A percentile compares a stretch with the other conserved stretches of the same genome.
Evolutionary conservation across 2,329 filamentous ascomycete genomes (phyloP).

Genomic region (Calonectria hawksworthii): DNA sequence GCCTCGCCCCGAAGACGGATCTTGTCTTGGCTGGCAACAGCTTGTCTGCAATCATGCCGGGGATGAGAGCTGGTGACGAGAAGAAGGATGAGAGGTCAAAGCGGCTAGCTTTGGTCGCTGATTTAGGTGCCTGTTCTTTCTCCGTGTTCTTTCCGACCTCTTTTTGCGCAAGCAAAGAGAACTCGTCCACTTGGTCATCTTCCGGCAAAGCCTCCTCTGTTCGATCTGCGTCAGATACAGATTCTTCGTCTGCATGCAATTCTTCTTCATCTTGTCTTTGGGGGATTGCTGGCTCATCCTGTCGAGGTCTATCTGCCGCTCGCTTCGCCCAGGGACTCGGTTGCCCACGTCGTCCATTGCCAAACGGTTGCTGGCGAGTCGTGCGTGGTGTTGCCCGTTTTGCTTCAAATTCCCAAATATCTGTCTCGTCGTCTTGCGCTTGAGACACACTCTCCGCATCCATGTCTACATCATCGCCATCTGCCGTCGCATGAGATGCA

Average conservation of each 20-base stretch:
- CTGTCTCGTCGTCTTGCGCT: constrained; percentile 58
- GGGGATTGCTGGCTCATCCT: neutral
- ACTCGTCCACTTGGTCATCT: constrained; percentile 54
- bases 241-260: constrained; percentile 12
- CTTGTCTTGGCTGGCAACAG: constrained; percentile 45
- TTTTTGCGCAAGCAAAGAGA: constrained; percentile 58
- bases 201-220: constrained; percentile 31
- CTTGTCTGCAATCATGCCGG: constrained; percentile 51
- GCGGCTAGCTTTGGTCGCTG: constrained; percentile 48
- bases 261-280: constrained; percentile 10
- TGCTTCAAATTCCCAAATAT: constrained; percentile 72
- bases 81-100: constrained; percentile 70
- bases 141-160: constrained; percentile 24
- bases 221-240: constrained; percentile 28
- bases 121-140: constrained; percentile 34
- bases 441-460: constrained; percentile 32
- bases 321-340: constrained; percentile 58
- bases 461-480: constrained; percentile 20
- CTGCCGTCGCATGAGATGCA: constrained; percentile 24
- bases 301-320: constrained; percentile 38
- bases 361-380: constrained; percentile 48
- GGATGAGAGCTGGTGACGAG: constrained; percentile 65
- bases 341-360: constrained; percentile 44
- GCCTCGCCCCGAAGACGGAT: constrained; percentile 30
- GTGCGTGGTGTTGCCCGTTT: constrained; percentile 59